These are phyloP conservation scores for Cutaneotrichosporon arboriforme DNA, from an alignment of 1,284 basidiomycete species.

Conservation along the genomic window DNA sequence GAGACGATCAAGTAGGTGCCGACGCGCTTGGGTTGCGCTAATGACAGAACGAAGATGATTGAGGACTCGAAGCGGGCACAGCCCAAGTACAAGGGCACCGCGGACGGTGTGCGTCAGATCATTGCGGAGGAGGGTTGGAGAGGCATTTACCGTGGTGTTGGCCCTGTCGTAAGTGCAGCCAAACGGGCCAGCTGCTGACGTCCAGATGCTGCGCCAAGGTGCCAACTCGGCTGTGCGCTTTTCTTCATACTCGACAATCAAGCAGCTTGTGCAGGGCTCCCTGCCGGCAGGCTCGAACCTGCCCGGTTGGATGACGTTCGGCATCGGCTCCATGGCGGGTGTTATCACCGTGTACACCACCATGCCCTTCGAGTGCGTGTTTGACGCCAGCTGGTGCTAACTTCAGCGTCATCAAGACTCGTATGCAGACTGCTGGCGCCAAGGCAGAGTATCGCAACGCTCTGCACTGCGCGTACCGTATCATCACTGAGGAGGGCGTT, in stretches of 20 bases:
- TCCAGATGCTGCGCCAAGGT: constrained; percentile 91
- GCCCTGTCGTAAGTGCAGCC: constrained; percentile 70
- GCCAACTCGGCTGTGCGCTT: constrained; percentile 97
- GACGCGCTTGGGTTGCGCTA: not conserved
- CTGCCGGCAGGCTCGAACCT: constrained; percentile 75
- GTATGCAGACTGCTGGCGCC: constrained; percentile 91
- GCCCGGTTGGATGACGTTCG: constrained; percentile 85
- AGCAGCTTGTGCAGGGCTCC: constrained; percentile 83
- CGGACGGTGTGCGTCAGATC: constrained; percentile 79
- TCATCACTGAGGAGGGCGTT: constrained; percentile 83
- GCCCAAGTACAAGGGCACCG: constrained; percentile 80
- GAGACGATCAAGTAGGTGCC: constrained; percentile 89
- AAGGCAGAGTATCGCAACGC: constrained; percentile 79
- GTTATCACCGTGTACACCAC: constrained; percentile 85
- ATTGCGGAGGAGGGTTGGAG: constrained; percentile 71
- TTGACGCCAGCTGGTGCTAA: constrained; percentile 7
- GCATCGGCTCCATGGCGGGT: constrained; percentile 86
- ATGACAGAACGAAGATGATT: constrained; percentile 85
- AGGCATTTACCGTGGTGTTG: constrained; percentile 84
- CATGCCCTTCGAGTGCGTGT: constrained; percentile 82
- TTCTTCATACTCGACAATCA: constrained; percentile 87
- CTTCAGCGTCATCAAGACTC: constrained; percentile 85
- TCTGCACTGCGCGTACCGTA: constrained; percentile 88
- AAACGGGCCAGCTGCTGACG: not conserved
- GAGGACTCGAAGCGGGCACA: constrained; percentile 81